Evolutionary conservation across 2,329 filamentous ascomycete species (phyloP).

Genomic region (Fusarium scirpi): DNA sequence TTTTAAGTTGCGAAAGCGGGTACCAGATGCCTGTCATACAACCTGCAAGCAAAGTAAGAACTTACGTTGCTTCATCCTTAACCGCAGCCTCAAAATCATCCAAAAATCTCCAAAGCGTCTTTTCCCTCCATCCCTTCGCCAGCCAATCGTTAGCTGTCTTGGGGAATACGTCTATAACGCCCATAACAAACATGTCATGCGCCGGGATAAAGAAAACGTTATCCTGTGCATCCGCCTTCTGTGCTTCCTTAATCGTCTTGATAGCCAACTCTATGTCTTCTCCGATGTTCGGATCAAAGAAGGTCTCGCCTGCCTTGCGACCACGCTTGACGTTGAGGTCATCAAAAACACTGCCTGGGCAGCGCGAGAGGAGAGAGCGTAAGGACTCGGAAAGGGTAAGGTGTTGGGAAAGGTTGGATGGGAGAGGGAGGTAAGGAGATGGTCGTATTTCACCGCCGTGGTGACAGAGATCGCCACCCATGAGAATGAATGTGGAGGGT

Average conservation of each 20-base stretch:
- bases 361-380: slow-evolving; percentile 1
- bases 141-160: slow-evolving; percentile 17
- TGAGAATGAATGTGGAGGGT: slow-evolving; percentile 7
- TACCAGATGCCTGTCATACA: not conserved
- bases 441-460: slow-evolving; percentile 19
- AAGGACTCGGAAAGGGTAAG: slow-evolving; percentile 11
- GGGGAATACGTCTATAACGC: slow-evolving; percentile 9
- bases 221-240: slow-evolving; percentile 13
- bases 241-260: slow-evolving; percentile 6
- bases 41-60: not conserved
- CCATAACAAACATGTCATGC: slow-evolving; percentile 7
- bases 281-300: slow-evolving; percentile 17
- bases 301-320: not conserved
- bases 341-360: not conserved
- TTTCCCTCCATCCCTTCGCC: slow-evolving; percentile 6
- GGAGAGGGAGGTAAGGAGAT: slow-evolving; percentile 3
- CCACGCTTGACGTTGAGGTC: slow-evolving; percentile 10
- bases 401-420: not conserved
- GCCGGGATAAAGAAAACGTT: slow-evolving; percentile 19
- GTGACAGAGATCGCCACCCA: slow-evolving; percentile 23
- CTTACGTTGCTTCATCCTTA: not conserved
- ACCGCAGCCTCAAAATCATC: slow-evolving; percentile 1
- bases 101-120: slow-evolving; percentile 18
- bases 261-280: not conserved
- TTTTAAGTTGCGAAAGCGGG: not conserved